A percentile compares a stretch with the other conserved stretches of the same genome.
Conservation (phyloP, 371 early-diverging fungal genomes). For the Apophysomyces sp. region DNA sequence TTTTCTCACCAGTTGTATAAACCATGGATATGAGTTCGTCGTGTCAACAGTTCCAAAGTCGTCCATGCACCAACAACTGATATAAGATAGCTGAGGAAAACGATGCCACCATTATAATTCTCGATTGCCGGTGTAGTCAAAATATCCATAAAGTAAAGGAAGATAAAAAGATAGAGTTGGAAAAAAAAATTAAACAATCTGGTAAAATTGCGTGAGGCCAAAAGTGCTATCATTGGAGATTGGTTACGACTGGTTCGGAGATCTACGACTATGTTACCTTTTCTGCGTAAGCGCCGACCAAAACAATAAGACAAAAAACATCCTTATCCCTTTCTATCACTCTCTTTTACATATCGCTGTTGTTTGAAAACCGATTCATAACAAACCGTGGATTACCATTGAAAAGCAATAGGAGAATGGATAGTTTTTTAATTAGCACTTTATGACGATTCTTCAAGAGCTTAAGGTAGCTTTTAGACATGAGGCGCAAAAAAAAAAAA, state of each 20-base stretch:
- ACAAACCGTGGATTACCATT: too few species aligned
- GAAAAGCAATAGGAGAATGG: too few species aligned
- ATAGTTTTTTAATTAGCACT: too few species aligned
- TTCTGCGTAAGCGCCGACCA: neutral
- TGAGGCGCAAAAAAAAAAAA: too few species aligned
- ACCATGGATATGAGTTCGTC: constrained; percentile 24
- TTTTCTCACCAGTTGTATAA: constrained; percentile 17
- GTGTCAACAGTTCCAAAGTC: constrained; percentile 16
- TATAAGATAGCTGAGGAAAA: constrained; percentile 22
- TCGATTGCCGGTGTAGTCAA: constrained; percentile 8
- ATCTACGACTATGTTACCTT: neutral
- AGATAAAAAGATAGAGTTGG: neutral
- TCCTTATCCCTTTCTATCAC: too few species aligned
- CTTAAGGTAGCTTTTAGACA: too few species aligned
- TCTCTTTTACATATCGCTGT: too few species aligned
- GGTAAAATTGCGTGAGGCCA: neutral
- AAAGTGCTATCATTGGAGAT: neutral
- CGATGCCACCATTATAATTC: constrained; percentile 23
- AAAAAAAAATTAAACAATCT: neutral
- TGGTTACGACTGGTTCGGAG: neutral
- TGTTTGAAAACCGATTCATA: too few species aligned
- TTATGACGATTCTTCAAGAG: too few species aligned
- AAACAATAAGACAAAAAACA: neutral
- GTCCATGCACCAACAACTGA: constrained; percentile 21
- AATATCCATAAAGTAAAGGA: neutral